Percentiles rank a stretch among this genome's conserved stretches.
Evolutionary conservation across 2,329 filamentous ascomycete genomes (phyloP).

Genomic region (Exophiala lecanii-corni): DNA sequence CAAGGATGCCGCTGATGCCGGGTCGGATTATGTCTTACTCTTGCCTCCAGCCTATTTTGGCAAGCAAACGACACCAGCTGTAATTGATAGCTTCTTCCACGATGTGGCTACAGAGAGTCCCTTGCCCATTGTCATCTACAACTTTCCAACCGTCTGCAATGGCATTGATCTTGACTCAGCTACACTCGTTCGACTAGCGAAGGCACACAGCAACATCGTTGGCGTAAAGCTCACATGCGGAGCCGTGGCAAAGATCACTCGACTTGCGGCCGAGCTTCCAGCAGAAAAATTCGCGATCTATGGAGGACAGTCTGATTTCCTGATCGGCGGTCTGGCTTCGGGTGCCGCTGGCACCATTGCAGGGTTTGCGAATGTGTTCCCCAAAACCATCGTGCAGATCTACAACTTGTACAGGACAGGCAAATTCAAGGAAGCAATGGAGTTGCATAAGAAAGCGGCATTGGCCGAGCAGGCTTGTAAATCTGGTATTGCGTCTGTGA

Average conservation of each 20-base stretch:
- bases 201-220: slow-evolving; percentile 51
- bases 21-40: slow-evolving; percentile 57
- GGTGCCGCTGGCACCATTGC: slow-evolving; percentile 53
- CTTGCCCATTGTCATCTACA: slow-evolving; percentile 60
- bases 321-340: slow-evolving; percentile 51
- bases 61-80: slow-evolving; percentile 53
- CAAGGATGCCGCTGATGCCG: slow-evolving; percentile 55
- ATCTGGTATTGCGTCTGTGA: slow-evolving; percentile 60
- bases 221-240: slow-evolving; percentile 63
- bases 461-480: slow-evolving; percentile 63
- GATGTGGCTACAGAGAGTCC: slow-evolving; percentile 49
- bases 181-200: slow-evolving; percentile 51
- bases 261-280: slow-evolving; percentile 48
- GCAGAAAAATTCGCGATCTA: slow-evolving; percentile 60
- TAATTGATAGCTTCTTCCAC: slow-evolving; percentile 56
- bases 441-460: slow-evolving; percentile 57
- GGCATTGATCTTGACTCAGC: slow-evolving; percentile 64
- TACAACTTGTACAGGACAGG: slow-evolving; percentile 58
- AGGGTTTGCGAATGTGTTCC: slow-evolving; percentile 55
- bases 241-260: slow-evolving; percentile 55
- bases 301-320: slow-evolving; percentile 68
- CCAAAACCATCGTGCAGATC: slow-evolving; percentile 51
- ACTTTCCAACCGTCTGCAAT: slow-evolving; percentile 64
- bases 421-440: slow-evolving; percentile 53
- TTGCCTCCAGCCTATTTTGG: slow-evolving; percentile 62